These are phyloP conservation scores for Mortierella sp. DNA, from an alignment of 371 early-diverging fungal species.

Conservation along the genomic window DNA sequence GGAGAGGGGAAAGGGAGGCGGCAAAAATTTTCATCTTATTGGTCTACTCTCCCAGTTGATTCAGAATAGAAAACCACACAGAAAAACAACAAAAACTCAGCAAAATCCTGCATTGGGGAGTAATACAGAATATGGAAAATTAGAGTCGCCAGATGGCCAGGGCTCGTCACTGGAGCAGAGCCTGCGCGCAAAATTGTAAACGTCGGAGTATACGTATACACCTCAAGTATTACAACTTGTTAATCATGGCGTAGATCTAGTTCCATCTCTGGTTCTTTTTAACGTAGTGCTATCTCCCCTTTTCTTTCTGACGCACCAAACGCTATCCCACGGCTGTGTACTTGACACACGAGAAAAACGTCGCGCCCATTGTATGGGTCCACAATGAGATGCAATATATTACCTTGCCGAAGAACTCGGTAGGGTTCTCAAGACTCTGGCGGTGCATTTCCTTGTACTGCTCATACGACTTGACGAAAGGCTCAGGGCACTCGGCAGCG, in stretches of 20 bases:
- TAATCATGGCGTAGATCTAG: background rate
- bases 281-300: background rate
- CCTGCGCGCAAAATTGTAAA: background rate
- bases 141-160: slow-evolving; percentile 12
- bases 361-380: background rate
- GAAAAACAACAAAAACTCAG: no score
- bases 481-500: slow-evolving; percentile 65
- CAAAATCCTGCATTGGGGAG: no score
- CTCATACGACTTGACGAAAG: slow-evolving; percentile 81
- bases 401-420: slow-evolving; percentile 90
- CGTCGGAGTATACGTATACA: background rate
- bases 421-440: slow-evolving; percentile 85
- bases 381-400: background rate
- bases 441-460: slow-evolving; percentile 86
- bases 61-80: no score
- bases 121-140: slow-evolving; percentile 8
- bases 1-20: background rate
- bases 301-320: background rate
- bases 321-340: slow-evolving; percentile 7
- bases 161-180: background rate
- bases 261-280: no score
- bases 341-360: background rate
- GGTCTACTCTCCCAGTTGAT: background rate
- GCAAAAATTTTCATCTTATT: background rate
- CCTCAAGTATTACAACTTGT: background rate